A percentile compares a stretch with the other conserved stretches of the same genome.
phyloP scores from a whole-genome alignment of 2,329 filamentous ascomycete genomes.

The Epichloe baconii region DNA sequence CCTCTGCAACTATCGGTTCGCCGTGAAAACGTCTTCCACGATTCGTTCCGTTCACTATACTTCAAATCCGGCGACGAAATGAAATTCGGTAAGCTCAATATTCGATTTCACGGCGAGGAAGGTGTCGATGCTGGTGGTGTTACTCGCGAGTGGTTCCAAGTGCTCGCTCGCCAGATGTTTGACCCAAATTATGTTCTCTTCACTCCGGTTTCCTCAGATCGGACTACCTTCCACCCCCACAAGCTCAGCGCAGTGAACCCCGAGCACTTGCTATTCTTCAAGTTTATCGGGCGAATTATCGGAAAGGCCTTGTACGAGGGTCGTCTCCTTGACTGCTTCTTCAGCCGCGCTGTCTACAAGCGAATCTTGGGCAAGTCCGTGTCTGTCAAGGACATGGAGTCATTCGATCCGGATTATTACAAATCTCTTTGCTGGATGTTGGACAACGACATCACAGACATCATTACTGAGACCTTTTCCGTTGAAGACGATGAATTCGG shows the following conservation, averaged over 20 bases:
- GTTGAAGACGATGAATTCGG: conserved; percentile 92
- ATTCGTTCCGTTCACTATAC: conserved; percentile 96
- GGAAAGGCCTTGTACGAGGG: conserved; percentile 96
- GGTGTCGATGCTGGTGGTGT: conserved; percentile 96
- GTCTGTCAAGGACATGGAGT: conserved; percentile 98
- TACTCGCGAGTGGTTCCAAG: conserved; percentile 98
- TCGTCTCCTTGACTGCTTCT: conserved; percentile 92
- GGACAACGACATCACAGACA: conserved; percentile 95
- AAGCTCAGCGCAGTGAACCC: conserved; percentile 86
- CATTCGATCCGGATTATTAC: conserved; percentile 95
- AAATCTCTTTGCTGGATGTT: conserved; percentile 98
- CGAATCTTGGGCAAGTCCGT: conserved; percentile 89
- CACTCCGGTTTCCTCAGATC: conserved; percentile 89
- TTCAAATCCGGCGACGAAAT: conserved; percentile 95
- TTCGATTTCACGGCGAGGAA: conserved; percentile 93
- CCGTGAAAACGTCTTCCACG: conserved; percentile 90
- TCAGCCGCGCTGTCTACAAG: conserved; percentile 97
- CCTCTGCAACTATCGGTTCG: conserved; percentile 76
- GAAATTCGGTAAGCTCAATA: conserved; percentile 97
- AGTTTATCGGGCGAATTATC: conserved; percentile 96
- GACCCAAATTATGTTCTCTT: conserved; percentile 96
- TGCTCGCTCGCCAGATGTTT: conserved; percentile 95
- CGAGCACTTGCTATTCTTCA: conserved; percentile 96
- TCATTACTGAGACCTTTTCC: conserved; percentile 93
- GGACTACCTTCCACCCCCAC: conserved; percentile 97